phyloP scores from a whole-genome alignment of 1,139 yeast species.

The Scheffersomyces illinoinensis region DNA sequence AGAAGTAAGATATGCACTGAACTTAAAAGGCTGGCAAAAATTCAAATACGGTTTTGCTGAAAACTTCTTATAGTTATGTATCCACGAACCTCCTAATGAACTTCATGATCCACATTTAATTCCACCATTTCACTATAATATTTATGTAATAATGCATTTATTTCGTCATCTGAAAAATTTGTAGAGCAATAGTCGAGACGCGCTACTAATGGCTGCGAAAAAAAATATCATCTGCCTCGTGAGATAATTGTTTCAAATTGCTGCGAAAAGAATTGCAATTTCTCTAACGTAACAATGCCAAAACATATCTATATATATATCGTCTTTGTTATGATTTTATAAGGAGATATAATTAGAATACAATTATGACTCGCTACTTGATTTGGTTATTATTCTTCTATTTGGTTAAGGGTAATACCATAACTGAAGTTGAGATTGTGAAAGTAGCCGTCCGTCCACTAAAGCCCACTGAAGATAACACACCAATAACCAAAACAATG shows the following conservation, averaged over 20 bases:
- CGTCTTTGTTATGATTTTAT: neutral
- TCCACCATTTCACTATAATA: neutral
- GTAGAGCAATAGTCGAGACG: neutral
- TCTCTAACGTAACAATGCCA: neutral
- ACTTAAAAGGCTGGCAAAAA: constrained; percentile 49
- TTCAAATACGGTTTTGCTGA: constrained; percentile 31
- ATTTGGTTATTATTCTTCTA: neutral
- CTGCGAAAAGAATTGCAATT: neutral
- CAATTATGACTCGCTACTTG: neutral
- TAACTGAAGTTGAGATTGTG: constrained; percentile 18
- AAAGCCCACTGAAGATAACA: neutral
- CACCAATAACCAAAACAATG: neutral
- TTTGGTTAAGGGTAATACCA: constrained; percentile 3
- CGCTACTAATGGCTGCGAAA: neutral
- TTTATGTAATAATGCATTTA: neutral
- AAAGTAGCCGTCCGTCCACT: constrained; percentile 10
- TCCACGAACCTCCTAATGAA: neutral
- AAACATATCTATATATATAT: neutral
- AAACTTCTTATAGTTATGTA: constrained; percentile 17
- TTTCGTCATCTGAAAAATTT: neutral
- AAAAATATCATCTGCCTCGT: neutral
- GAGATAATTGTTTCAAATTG: neutral
- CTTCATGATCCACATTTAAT: neutral
- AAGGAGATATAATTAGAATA: neutral
- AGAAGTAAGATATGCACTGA: constrained; percentile 37